Conservation (phyloP, 108 stramenopile species). For the Epipyxis sp. region DNA sequence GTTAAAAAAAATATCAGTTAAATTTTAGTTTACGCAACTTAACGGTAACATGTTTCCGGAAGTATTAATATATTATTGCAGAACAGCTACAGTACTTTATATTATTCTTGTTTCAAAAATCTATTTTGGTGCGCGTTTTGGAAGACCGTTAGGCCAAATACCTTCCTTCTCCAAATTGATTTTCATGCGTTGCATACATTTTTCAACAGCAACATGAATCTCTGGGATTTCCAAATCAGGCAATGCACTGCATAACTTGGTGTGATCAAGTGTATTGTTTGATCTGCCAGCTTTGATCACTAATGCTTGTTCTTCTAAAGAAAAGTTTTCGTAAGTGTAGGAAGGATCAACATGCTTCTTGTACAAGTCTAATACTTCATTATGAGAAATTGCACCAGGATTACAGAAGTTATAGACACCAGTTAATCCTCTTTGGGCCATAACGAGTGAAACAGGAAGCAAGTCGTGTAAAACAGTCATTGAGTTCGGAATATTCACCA, state of each 20-base stretch:
- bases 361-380: slow-evolving; percentile 93
- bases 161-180: slow-evolving; percentile 68
- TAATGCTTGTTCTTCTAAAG: slow-evolving; percentile 60
- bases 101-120: too few species aligned
- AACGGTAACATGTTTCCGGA: too few species aligned
- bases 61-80: too few species aligned
- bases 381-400: slow-evolving; percentile 99
- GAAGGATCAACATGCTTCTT: slow-evolving; percentile 94
- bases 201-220: slow-evolving; percentile 79
- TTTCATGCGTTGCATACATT: slow-evolving; percentile 91
- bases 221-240: slow-evolving; percentile 83
- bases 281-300: slow-evolving; percentile 91
- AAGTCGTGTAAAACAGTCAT: slow-evolving; percentile 97
- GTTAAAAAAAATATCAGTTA: too few species aligned
- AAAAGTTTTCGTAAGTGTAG: slow-evolving; percentile 94
- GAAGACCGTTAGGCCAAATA: slow-evolving; percentile 45
- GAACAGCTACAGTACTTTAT: too few species aligned
- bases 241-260: slow-evolving; percentile 85
- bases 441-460: slow-evolving; percentile 86
- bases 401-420: slow-evolving; percentile 99
- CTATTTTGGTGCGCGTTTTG: slow-evolving; percentile 19
- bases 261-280: slow-evolving; percentile 95
- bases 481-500: slow-evolving; percentile 98
- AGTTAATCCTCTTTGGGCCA: slow-evolving; percentile 79
- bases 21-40: too few species aligned